A percentile compares a stretch with the other conserved stretches of the same genome.
Evolutionary conservation across 306 rosid species (phyloP).

Genomic region (Vigna radiata): DNA sequence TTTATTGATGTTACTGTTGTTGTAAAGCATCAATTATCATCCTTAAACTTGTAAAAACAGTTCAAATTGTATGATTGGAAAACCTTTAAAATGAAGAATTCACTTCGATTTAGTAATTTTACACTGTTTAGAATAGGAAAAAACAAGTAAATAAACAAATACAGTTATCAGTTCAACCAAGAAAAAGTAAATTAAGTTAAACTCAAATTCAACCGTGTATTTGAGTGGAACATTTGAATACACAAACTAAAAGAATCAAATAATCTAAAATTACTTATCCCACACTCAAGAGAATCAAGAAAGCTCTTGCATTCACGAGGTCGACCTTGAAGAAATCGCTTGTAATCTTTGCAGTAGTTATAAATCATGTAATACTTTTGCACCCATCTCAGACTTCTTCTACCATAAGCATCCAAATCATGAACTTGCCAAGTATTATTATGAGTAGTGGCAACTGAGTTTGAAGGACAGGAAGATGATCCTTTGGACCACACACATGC

Average conservation of each 20-base stretch:
- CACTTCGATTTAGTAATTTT: not conserved
- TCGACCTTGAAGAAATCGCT: conserved; percentile 43
- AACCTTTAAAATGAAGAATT: not conserved
- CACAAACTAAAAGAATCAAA: not conserved
- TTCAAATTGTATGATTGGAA: not conserved
- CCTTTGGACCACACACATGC: conserved; percentile 40
- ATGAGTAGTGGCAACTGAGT: not conserved
- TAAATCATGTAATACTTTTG: conserved; percentile 45
- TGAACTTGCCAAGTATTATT: conserved; percentile 13
- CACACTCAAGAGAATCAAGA: conserved; percentile 32
- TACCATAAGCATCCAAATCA: conserved; percentile 13
- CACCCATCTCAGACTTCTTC: conserved; percentile 40
- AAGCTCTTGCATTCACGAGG: conserved; percentile 46
- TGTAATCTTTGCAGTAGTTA: conserved; percentile 39
- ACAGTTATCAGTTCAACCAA: not conserved
- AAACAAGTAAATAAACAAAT: not conserved
- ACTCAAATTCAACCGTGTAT: not conserved
- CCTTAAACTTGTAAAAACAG: not conserved
- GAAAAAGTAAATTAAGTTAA: not conserved
- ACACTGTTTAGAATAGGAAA: not conserved
- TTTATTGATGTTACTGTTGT: too few species aligned
- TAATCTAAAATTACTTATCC: not conserved
- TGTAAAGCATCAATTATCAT: not conserved
- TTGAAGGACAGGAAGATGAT: conserved; percentile 33
- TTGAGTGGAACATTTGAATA: not conserved